Evolutionary conservation across 2,329 filamentous ascomycete species (phyloP), one percentile per base, ranked within the genome.

Genomic region (Trichoderma simmonsii): DNA sequence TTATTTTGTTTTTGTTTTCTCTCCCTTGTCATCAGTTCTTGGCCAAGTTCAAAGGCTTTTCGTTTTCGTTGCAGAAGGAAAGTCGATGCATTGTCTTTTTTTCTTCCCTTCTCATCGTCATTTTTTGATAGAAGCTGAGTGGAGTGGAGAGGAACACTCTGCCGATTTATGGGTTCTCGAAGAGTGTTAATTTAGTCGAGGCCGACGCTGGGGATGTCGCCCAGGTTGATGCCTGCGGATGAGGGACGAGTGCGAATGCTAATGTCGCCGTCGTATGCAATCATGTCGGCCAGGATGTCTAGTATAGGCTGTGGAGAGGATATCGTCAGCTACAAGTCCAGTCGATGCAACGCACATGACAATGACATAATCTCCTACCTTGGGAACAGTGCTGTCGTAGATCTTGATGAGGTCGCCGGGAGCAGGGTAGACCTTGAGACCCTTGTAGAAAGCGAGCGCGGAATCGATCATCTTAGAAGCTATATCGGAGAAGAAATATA

Each of bases 381-480:
- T 98, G 77, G 95, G 92, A 60, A 98, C 95, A 36, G 96, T 98
- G 89, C 97, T 97, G 83, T 99, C 96, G 84, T 99, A 99, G 83
- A 99, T 97, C 79, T 89, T 89, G 82, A 99, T 98, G 78, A 99
- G 87, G 80, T 98, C 96, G 78, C 91, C 89, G 14, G 95, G 96
- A 78, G 93, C 92, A 67, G 96, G 96, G 85, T 99, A 99, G 77
- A 98, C 96, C 89, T 99, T 99, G 76, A 99, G 89, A 59, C 95
- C 96, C 88, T 95, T 97, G 89, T 98, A 99, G 85, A 99, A 99
- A 82, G 93, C 94, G 73, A 98, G 86, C 62, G 96, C 95, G 66
- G 96, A 93, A 76, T 98, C 95, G 72, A 97, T 83, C 54, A 88
- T 86, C 79, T 91, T 89, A 76, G 89, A 84, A 77, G 91, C 91